Conservation (phyloP, 805 yeast genomes). For the Kodamaea lidongshanica region DNA sequence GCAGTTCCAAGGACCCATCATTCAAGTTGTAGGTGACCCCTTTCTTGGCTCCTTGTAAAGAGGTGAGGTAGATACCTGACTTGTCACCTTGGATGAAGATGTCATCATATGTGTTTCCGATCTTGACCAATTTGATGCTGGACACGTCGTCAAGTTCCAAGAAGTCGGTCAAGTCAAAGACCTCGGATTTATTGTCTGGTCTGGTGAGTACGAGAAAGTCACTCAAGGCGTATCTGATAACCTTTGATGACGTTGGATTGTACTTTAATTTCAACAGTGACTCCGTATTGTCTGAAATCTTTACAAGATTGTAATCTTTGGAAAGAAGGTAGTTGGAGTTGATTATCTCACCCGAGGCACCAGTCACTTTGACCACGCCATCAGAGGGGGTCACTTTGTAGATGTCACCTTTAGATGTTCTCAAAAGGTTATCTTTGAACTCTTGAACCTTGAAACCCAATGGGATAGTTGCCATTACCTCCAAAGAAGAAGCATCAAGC, state of each 20-base stretch:
- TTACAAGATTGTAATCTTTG: constrained; percentile 5
- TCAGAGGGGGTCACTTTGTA: constrained; percentile 6
- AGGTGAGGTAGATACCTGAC: constrained; percentile 7
- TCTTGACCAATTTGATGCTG: constrained; percentile 13
- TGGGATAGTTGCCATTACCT: constrained; percentile 1
- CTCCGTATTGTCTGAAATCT: constrained; percentile 1
- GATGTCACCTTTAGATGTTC: constrained; percentile 6
- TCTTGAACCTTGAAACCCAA: constrained; percentile 2
- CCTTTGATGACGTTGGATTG: background rate
- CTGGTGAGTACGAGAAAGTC: constrained; percentile 9
- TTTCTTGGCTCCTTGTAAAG: constrained; percentile 3
- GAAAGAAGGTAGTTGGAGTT: constrained; percentile 7
- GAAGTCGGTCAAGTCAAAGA: constrained; percentile 20
- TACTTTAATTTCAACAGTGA: constrained; percentile 2
- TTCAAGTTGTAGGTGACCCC: constrained; percentile 8
- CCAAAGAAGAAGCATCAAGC: constrained; percentile 6
- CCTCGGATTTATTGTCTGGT: constrained; percentile 1
- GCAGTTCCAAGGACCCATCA: constrained; percentile 8
- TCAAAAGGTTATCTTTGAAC: constrained; percentile 10
- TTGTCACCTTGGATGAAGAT: constrained; percentile 5
- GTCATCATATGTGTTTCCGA: constrained; percentile 2
- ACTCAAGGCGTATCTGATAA: constrained; percentile 7
- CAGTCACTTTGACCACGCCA: constrained; percentile 1
- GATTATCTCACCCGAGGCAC: constrained; percentile 3
- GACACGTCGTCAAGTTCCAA: constrained; percentile 12